phyloP scores from a whole-genome alignment of 2,329 filamentous ascomycete species.

The Penicillium fuscoglaucum region DNA sequence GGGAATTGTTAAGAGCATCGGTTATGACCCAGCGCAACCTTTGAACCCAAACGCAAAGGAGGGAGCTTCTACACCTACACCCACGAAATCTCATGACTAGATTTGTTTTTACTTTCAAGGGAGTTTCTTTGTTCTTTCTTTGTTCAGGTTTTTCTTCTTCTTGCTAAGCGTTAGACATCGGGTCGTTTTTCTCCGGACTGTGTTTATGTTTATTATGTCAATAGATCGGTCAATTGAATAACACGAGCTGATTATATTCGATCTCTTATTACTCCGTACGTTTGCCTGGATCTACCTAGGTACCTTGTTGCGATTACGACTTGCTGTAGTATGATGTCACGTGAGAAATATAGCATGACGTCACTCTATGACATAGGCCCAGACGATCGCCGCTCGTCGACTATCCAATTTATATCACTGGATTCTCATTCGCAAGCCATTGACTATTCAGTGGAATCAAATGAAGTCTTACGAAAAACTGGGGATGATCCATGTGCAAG shows the following conservation, averaged over 20 bases:
- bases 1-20: constrained; percentile 87
- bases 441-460: neutral
- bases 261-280: neutral
- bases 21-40: constrained; percentile 71
- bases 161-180: neutral
- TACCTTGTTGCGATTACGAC: neutral
- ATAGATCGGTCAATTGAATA: neutral
- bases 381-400: constrained; percentile 5
- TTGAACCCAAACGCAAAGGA: constrained; percentile 44
- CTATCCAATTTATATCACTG: neutral
- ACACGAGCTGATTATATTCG: neutral
- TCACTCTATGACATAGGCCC: constrained; percentile 12
- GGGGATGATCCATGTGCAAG: neutral
- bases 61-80: constrained; percentile 9
- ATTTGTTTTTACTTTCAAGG: neutral
- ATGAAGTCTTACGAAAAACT: neutral
- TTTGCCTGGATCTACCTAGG: neutral
- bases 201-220: neutral
- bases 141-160: neutral
- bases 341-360: neutral
- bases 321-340: neutral
- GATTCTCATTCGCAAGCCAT: constrained; percentile 6
- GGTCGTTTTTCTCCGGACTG: neutral
- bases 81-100: constrained; percentile 4
- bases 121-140: neutral